Evolutionary conservation across 495 filamentous ascomycete genomes (phyloP), one percentile per base, ranked within the genome.

Genomic region (Thermothielavioides terrestris): DNA sequence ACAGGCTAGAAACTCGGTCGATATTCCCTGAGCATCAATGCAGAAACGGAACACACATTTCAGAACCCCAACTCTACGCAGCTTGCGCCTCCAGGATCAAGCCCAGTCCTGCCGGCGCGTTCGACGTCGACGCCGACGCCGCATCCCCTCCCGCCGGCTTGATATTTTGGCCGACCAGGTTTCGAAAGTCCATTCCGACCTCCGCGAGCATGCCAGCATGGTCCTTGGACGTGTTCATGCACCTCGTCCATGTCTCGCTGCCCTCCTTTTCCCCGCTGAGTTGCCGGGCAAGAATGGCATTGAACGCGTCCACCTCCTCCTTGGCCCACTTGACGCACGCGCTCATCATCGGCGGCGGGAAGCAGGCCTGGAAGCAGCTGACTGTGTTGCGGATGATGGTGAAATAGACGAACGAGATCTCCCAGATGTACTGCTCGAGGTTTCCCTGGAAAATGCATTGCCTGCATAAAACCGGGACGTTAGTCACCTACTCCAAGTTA

Each of bases 281-380:
- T 68, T 97, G 92, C 50, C 90, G 75, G 14, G 73, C 77, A 20
- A 99, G 73, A 31, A 90, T 77, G 20, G 70, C 77, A 59, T 96
- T 96, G 72, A 96, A 97, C 4, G 80, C 82, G 55, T 94, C 88
- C 2, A 96, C 78, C 55, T 94, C 81, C 62, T 90, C 83, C 63
- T 95, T 95, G 17, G 88, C 91, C 92, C 92, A 99, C 62, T 86
- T 89, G 42, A 99, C 90, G 57, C 88, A 89, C 4, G 89, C 88
- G 56, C 86, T 92, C 72, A 86, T 89, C 76, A 92, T 85, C 18
- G 80, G 68, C 18, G 84, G 75, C 3, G 90, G 85, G 63, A 97
- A 99, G 62, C 89, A 95, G 52, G 80, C 75, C 62, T 94, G 87
- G 62, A 90, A 96, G 58, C 86, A 87, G 60, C 75, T 78, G 52